phyloP scores from a whole-genome alignment of 176 grass and related monocot genomes.

The Chloris gayana region DNA sequence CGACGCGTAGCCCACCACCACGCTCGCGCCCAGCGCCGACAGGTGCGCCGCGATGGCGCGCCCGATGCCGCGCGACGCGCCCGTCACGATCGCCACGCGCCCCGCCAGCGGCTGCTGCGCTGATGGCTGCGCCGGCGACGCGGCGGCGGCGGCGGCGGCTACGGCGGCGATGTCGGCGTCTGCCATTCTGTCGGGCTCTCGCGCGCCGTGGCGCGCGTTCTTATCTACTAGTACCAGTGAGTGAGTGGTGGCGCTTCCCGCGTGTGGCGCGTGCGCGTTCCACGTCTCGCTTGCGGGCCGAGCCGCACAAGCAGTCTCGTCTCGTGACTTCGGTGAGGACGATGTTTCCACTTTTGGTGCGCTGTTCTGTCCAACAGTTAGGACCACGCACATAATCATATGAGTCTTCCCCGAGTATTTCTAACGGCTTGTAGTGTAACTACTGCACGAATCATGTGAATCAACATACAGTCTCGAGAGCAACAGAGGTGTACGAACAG shows the following conservation, averaged over 20 bases:
- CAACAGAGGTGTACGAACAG: neutral
- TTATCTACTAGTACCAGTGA: too few relatives aligned
- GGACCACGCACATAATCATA: too few relatives aligned
- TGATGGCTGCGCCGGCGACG: neutral
- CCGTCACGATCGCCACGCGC: slow-evolving; percentile 65
- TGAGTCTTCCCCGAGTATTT: too few relatives aligned
- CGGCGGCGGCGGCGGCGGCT: neutral
- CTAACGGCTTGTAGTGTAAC: too few relatives aligned
- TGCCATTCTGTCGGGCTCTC: neutral
- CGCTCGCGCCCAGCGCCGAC: slow-evolving; percentile 57
- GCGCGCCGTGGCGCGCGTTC: too few relatives aligned
- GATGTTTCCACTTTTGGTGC: too few relatives aligned
- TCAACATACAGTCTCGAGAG: too few relatives aligned
- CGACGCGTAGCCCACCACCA: slow-evolving; percentile 56
- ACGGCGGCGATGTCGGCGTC: neutral
- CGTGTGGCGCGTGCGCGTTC: slow-evolving; percentile 25
- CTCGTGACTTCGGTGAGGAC: neutral
- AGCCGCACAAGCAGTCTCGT: neutral
- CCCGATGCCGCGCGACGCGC: slow-evolving; percentile 50
- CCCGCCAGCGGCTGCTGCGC: slow-evolving; percentile 43
- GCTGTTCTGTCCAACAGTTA: too few relatives aligned
- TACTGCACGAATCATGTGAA: too few relatives aligned
- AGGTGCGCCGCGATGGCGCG: slow-evolving; percentile 63
- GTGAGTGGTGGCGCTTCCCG: neutral
- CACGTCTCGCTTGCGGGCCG: slow-evolving; percentile 12